Evolutionary conservation across 2,329 filamentous ascomycete genomes (phyloP), one percentile per base, ranked within the genome.

Genomic region (Curvularia verruculosa): DNA sequence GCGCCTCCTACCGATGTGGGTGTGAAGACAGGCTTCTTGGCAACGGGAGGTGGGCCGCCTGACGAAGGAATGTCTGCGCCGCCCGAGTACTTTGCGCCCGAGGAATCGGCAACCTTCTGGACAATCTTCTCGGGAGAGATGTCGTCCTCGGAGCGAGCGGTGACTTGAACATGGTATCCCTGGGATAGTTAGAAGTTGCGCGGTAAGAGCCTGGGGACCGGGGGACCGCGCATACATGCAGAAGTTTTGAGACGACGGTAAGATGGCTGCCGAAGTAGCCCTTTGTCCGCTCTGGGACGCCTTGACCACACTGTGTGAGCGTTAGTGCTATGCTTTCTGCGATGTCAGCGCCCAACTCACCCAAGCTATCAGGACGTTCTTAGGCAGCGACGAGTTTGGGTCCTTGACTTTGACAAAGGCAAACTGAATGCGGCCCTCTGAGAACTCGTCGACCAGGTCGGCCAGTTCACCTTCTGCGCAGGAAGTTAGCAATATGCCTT

Each of bases 261-360:
- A 95, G 82, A 79, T 99, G 94, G 79, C 92, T 97, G 65, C 92
- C 96, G 76, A 99, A 99, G 80, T 98, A 98, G 64, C 95, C 95
- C 80, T 98, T 99, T 60, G 94, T 98, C 70, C 94, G 85, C 80
- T 99, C 95, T n/a, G 95, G 95, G 15, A 99, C 95, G 68, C 95
- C 95, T 73, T 96, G 94, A 65, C 95, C 95, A 77, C 95, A 99
- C 90, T 84, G 62, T 48, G 49, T 41, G 50, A 6, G 47, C 43
- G 44, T 61, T 54, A 61, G 53, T 34, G 36, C 19, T 26, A 66
- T 54, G 66, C 24, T 26, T 15, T 6, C 13, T 10, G 61, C 31
- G 48, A 12, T 2, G 3, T 12, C 18, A 28, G 26, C 18, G 13
- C 31, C 40, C 34, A 43, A 52, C 80, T 61, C 73, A 86, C 84